Evolutionary conservation across 1,139 yeast genomes (phyloP), one percentile per base, ranked within the genome.

Genomic region (Geotrichum macrosporum): DNA sequence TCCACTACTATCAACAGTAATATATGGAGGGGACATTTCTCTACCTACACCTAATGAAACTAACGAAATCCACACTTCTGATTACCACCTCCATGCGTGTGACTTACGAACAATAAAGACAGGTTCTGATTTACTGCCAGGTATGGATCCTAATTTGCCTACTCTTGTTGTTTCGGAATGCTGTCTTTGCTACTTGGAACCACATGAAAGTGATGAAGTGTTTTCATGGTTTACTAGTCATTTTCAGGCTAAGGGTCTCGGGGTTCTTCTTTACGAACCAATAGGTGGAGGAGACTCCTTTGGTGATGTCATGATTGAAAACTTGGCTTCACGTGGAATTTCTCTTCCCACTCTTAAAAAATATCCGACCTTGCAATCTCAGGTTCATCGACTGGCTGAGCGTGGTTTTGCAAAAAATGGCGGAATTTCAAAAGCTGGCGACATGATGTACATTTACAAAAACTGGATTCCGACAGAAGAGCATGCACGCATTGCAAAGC

Each of bases 91-190:
- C 31, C 65, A 75, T 46, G 80, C 82, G 0, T 52, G 65, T 12
- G 94, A 84, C 60, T 64, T 84, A 39, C 68, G 89, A 10, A 44
- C 52, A 2, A 42, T 66, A 10, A 45, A 32, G 9, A 48, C 42
- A 2, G 41, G 38, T 2, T 40, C 52, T 12, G 41, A 47, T 1
- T 35, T 55, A 1, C 53, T 62, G 10, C 43, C 47, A 1, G 64
- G 63, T 3, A 55, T 80, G 30, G 72, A 73, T 48, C 41, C 61
- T 1, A 43, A 59, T 0, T 41, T 67, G 1, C 94, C 94, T 1
- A 87, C 96, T 0, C 61, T 92, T 8, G 67, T 89, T 2, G 67
- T 92, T 22, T 82, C 95, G 49, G 98, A 92, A 64, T 92, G 97
- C 66, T 89, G 89, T 41, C 70, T 92, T 27, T 92, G 97, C 62